Conservation (phyloP, 2,329 filamentous ascomycete genomes). For the Trichoderma sp. region DNA sequence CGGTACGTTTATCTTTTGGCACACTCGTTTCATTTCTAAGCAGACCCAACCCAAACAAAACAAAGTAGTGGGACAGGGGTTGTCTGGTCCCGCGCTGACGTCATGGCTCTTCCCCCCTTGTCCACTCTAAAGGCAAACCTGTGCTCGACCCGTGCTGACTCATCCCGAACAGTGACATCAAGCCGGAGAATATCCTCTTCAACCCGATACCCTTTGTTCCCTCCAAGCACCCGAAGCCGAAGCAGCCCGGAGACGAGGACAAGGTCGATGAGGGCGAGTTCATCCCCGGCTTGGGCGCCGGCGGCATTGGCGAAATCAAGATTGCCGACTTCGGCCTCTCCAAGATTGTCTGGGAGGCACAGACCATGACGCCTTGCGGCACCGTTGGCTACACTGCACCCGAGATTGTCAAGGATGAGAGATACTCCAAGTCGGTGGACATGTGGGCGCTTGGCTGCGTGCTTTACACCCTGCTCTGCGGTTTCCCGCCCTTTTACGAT, state of each 20-base stretch:
- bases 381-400: slow-evolving; percentile 98
- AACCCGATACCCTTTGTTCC: slow-evolving; percentile 82
- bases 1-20: slow-evolving; percentile 62
- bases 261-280: slow-evolving; percentile 98
- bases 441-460: slow-evolving; percentile 99
- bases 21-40: slow-evolving; percentile 16
- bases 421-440: slow-evolving; percentile 97
- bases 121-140: slow-evolving; percentile 5
- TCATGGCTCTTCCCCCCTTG: slow-evolving; percentile 33
- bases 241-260: slow-evolving; percentile 87
- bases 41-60: not conserved
- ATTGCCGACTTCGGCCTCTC: slow-evolving; percentile 97
- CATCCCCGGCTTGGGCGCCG: slow-evolving; percentile 74
- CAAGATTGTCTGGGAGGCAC: slow-evolving; percentile 97
- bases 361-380: slow-evolving; percentile 99
- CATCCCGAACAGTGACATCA: slow-evolving; percentile 74
- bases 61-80: slow-evolving; percentile 14
- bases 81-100: slow-evolving; percentile 30
- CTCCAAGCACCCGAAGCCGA: slow-evolving; percentile 77
- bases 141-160: slow-evolving; percentile 22
- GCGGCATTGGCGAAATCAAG: slow-evolving; percentile 93
- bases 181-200: slow-evolving; percentile 96
- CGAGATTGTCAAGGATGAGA: slow-evolving; percentile 98
- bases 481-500: slow-evolving; percentile 98
- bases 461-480: slow-evolving; percentile 92